Conservation (phyloP, 495 filamentous ascomycete species). For the Clavariopsis aquatica region DNA sequence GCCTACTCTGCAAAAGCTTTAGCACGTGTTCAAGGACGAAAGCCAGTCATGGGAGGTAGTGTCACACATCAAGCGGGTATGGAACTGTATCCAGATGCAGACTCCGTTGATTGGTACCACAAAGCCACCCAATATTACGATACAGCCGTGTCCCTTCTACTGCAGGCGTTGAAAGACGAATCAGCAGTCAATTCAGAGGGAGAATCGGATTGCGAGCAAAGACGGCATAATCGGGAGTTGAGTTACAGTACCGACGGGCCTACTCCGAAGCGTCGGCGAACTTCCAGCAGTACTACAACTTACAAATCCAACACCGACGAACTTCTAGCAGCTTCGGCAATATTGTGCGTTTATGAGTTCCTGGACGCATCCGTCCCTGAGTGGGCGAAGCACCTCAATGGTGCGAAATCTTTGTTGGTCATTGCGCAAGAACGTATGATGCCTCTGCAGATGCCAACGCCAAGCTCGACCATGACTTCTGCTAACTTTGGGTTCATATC, state of each 20-base stretch:
- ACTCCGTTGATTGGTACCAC: constrained; percentile 56
- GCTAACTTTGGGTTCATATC: constrained; percentile 47
- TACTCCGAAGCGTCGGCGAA: constrained; percentile 42
- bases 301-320: constrained; percentile 59
- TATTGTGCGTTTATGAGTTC: constrained; percentile 66
- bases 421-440: constrained; percentile 66
- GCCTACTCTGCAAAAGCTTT: constrained; percentile 65
- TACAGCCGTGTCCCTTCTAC: constrained; percentile 61
- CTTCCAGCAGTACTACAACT: constrained; percentile 46
- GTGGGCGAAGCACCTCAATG: constrained; percentile 65
- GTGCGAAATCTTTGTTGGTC: constrained; percentile 63
- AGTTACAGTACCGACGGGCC: neutral
- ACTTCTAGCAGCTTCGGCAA: constrained; percentile 62
- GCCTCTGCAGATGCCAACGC: constrained; percentile 52
- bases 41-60: constrained; percentile 53
- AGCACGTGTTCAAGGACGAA: constrained; percentile 55
- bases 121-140: constrained; percentile 65
- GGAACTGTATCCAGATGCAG: constrained; percentile 53
- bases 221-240: neutral
- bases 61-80: constrained; percentile 54
- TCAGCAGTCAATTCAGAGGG: constrained; percentile 18
- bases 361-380: constrained; percentile 61
- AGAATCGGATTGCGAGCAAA: constrained; percentile 47
- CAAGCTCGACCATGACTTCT: constrained; percentile 34
- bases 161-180: constrained; percentile 58